Evolutionary conservation across 1,284 basidiomycete species (phyloP).

Genomic region (Austropuccinia psidii): DNA sequence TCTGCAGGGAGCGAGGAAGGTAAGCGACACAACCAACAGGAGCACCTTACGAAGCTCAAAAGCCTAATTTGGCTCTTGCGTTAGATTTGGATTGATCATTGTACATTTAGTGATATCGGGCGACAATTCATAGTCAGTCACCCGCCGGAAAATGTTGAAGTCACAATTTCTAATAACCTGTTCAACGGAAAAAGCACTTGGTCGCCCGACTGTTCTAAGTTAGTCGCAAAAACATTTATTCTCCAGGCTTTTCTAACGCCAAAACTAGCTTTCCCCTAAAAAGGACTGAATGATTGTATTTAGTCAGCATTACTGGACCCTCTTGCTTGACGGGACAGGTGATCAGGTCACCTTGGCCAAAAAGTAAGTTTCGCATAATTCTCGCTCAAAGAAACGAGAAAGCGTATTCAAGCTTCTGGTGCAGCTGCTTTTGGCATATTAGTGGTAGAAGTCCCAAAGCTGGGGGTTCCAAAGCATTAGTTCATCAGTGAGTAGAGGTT

Average conservation of each 20-base stretch:
- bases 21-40: too few relatives aligned
- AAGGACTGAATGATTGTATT: neutral
- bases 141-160: neutral
- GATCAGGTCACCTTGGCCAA: slow-evolving; percentile 32
- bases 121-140: slow-evolving; percentile 28
- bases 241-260: neutral
- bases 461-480: neutral
- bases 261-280: neutral
- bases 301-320: slow-evolving; percentile 31
- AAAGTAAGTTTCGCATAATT: slow-evolving; percentile 5
- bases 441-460: slow-evolving; percentile 24
- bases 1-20: neutral
- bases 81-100: slow-evolving; percentile 37
- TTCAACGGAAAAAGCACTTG: slow-evolving; percentile 19
- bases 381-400: neutral
- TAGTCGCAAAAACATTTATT: neutral
- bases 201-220: slow-evolving; percentile 25
- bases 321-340: neutral
- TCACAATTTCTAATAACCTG: slow-evolving; percentile 22
- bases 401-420: neutral
- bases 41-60: too few relatives aligned
- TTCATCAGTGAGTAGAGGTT: slow-evolving; percentile 32
- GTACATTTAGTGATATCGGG: slow-evolving; percentile 28
- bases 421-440: slow-evolving; percentile 25
- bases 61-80: neutral